Conservation (phyloP, 768 basidiomycete species). For the Chiua virens region DNA sequence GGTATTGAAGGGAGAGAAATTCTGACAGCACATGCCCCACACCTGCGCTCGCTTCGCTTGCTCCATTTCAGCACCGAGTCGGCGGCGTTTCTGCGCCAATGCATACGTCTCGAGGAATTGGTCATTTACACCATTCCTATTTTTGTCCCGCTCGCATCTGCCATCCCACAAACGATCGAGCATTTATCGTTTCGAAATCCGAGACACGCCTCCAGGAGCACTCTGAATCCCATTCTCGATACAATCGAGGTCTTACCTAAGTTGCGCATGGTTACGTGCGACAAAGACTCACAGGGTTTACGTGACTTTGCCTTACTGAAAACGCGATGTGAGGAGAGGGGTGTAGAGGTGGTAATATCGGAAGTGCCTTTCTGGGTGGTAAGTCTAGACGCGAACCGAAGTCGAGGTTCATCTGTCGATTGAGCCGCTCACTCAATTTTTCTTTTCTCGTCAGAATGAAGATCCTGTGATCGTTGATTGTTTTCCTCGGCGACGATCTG, state of each 20-base stretch:
- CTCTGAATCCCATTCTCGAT: slow-evolving; percentile 30
- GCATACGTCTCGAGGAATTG: slow-evolving; percentile 23
- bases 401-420: background rate
- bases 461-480: slow-evolving; percentile 33
- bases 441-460: slow-evolving; percentile 29
- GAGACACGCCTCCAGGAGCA: slow-evolving; percentile 16
- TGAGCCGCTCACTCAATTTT: background rate
- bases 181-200: slow-evolving; percentile 41
- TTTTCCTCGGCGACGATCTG: slow-evolving; percentile 38
- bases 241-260: slow-evolving; percentile 34
- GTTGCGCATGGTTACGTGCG: slow-evolving; percentile 39
- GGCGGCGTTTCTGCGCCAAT: slow-evolving; percentile 28
- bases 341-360: slow-evolving; percentile 28
- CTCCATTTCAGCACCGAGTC: slow-evolving; percentile 35
- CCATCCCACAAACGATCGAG: slow-evolving; percentile 39
- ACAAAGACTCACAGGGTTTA: slow-evolving; percentile 20
- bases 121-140: slow-evolving; percentile 37
- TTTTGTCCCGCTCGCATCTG: slow-evolving; percentile 29
- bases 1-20: slow-evolving; percentile 22
- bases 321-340: slow-evolving; percentile 29
- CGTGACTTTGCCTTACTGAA: slow-evolving; percentile 25
- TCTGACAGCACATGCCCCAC: slow-evolving; percentile 30
- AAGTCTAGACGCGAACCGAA: slow-evolving; percentile 14
- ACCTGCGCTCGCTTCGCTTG: slow-evolving; percentile 45
- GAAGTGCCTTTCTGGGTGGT: slow-evolving; percentile 37